Percentiles rank a stretch among this genome's conserved stretches.
Conservation (phyloP, 805 yeast species). For the Yarrowia deformans region DNA sequence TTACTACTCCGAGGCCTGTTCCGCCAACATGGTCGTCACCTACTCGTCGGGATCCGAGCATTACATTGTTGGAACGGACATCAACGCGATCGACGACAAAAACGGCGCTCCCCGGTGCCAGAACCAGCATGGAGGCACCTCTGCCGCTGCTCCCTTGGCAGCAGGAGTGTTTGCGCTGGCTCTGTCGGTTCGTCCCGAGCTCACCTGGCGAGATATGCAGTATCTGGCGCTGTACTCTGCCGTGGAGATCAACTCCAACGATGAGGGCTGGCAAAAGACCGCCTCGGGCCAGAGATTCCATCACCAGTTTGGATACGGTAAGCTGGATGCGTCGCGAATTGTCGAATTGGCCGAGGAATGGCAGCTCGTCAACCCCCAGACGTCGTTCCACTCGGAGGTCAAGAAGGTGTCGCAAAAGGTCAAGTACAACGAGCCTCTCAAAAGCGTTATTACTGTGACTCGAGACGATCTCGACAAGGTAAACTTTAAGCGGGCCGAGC, state of each 20-base stretch:
- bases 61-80: constrained; percentile 86
- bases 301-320: constrained; percentile 91
- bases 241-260: constrained; percentile 67
- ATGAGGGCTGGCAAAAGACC: constrained; percentile 76
- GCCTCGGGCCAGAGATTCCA: constrained; percentile 75
- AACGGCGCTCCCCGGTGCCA: constrained; percentile 59
- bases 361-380: constrained; percentile 89
- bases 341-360: constrained; percentile 77
- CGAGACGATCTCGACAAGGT: constrained; percentile 58
- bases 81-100: constrained; percentile 53
- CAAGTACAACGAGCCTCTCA: constrained; percentile 32
- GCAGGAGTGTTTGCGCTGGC: constrained; percentile 93
- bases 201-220: constrained; percentile 97
- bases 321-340: constrained; percentile 79
- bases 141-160: constrained; percentile 98
- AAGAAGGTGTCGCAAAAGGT: constrained; percentile 45
- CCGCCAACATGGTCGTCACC: constrained; percentile 93
- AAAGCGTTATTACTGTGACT: constrained; percentile 54
- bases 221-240: constrained; percentile 78
- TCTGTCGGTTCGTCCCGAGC: constrained; percentile 79
- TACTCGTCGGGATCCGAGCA: constrained; percentile 92
- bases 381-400: constrained; percentile 70
- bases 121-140: constrained; percentile 88
- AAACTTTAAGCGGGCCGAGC: constrained; percentile 80
- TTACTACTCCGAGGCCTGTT: constrained; percentile 86